These are phyloP conservation scores for Garcia nutans DNA, from an alignment of 345 rosid genomes.

Conservation along the genomic window DNA sequence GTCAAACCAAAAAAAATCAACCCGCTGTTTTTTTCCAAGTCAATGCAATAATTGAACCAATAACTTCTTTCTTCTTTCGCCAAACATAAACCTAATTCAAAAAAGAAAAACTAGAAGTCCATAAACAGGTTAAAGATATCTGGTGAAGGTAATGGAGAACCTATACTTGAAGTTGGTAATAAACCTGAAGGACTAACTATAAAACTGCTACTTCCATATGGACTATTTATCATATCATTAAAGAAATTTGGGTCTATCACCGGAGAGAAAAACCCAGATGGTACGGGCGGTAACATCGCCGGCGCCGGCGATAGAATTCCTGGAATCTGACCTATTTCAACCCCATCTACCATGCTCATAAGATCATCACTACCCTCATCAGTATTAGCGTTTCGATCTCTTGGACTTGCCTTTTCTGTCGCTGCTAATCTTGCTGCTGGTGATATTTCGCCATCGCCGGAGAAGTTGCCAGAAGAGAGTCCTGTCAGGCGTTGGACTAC, in stretches of 20 bases:
- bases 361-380: neutral
- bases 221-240: conserved; percentile 44
- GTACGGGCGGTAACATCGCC: conserved; percentile 44
- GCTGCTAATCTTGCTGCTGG: conserved; percentile 86
- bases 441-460: conserved; percentile 42
- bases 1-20: conserved; percentile 1
- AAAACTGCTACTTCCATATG: conserved; percentile 26
- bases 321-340: conserved; percentile 43
- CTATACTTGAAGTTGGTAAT: conserved; percentile 20
- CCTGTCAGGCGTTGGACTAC: conserved; percentile 90
- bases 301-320: conserved; percentile 84
- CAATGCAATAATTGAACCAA: too few relatives aligned
- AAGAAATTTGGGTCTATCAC: conserved; percentile 25
- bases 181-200: conserved; percentile 48
- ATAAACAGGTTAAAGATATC: conserved; percentile 51
- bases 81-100: too few relatives aligned
- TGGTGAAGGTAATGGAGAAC: conserved; percentile 53
- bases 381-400: conserved; percentile 23
- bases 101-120: conserved; percentile 32
- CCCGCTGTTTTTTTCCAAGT: neutral
- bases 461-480: conserved; percentile 48
- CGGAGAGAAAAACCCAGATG: conserved; percentile 60
- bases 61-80: too few relatives aligned
- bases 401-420: conserved; percentile 64
- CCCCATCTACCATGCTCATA: conserved; percentile 23